A percentile compares a stretch with the other conserved stretches of the same genome.
phyloP scores from a whole-genome alignment of 2,329 filamentous ascomycete genomes.

The Ophiosphaerella narmari region DNA sequence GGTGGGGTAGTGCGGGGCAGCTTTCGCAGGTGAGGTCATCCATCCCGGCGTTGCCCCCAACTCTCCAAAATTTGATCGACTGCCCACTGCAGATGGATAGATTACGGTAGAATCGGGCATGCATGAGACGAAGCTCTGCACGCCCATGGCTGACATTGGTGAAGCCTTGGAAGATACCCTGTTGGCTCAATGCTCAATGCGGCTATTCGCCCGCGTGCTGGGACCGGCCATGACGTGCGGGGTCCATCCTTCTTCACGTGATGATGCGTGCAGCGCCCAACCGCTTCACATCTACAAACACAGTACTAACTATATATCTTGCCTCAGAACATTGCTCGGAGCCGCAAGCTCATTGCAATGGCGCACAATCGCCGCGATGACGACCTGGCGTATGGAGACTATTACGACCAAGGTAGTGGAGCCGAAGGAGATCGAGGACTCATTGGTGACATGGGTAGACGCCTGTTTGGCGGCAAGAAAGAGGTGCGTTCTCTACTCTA shows the following conservation, averaged over 20 bases:
- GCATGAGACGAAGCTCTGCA: too few relatives aligned
- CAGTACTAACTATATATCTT: not conserved
- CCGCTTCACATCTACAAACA: slow-evolving; percentile 1
- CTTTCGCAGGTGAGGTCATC: too few relatives aligned
- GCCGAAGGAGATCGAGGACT: slow-evolving; percentile 57
- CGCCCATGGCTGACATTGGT: too few relatives aligned
- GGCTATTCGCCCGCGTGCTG: not conserved
- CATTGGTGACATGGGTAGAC: slow-evolving; percentile 58
- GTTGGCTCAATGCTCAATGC: not conserved
- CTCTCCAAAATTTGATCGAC: too few relatives aligned
- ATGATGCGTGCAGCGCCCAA: not conserved
- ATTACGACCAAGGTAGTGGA: slow-evolving; percentile 45
- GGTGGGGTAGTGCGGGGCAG: not conserved
- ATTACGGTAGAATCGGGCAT: too few relatives aligned
- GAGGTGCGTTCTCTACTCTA: slow-evolving; percentile 29
- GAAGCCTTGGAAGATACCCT: not conserved
- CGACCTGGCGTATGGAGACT: slow-evolving; percentile 61
- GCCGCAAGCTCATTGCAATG: slow-evolving; percentile 30
- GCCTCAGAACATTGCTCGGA: slow-evolving; percentile 2
- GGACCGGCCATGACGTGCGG: not conserved
- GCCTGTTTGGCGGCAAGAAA: slow-evolving; percentile 44
- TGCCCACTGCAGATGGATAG: too few relatives aligned
- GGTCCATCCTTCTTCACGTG: not conserved
- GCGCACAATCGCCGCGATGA: slow-evolving; percentile 51
- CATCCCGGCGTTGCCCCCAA: too few relatives aligned